Percentiles rank a stretch among this genome's conserved stretches.
Conservation (phyloP, 306 rosid species). For the Acacia melanoxylon region DNA sequence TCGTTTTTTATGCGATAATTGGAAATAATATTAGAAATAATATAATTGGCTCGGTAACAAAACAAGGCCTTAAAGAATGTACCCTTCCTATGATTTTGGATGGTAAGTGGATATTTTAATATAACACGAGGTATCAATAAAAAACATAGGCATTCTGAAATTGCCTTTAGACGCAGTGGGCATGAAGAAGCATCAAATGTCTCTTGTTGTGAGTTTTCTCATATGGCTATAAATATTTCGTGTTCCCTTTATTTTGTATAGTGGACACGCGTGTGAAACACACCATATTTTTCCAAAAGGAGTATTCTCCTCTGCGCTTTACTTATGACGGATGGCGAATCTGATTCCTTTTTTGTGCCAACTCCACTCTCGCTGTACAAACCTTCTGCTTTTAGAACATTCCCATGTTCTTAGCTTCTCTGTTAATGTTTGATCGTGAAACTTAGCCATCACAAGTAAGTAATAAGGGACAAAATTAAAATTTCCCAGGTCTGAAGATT, state of each 20-base stretch:
- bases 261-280: slow-evolving; percentile 14
- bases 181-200: background rate
- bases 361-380: slow-evolving; percentile 12
- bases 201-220: background rate
- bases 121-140: background rate
- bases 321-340: slow-evolving; percentile 36
- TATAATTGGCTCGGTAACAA: background rate
- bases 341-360: slow-evolving; percentile 23
- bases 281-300: slow-evolving; percentile 2
- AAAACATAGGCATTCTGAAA: background rate
- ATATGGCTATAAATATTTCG: background rate
- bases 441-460: background rate
- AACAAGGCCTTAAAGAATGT: background rate
- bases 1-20: background rate
- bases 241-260: background rate
- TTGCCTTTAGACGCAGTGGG: background rate
- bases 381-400: slow-evolving; percentile 31
- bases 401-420: slow-evolving; percentile 50
- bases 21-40: background rate
- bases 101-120: background rate
- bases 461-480: background rate
- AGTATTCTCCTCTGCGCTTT: slow-evolving; percentile 18
- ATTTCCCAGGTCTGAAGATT: slow-evolving; percentile 20
- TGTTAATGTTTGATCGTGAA: background rate
- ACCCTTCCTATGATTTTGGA: background rate